These are phyloP conservation scores for Tieghemostelium lacteum DNA, from an alignment of 78 protist genomes.

Conservation along the genomic window DNA sequence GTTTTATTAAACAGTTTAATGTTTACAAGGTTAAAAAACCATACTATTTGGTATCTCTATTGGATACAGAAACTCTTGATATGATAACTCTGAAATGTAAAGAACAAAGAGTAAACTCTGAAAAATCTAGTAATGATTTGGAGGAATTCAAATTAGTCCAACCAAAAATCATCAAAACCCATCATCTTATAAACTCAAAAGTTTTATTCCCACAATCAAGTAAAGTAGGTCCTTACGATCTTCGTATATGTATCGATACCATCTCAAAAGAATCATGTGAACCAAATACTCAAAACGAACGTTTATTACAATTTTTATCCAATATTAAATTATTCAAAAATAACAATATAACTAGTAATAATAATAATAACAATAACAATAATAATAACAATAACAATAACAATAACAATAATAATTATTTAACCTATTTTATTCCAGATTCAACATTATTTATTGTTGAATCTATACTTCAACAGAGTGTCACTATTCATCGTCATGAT, in stretches of 20 bases:
- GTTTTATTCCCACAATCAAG: slow-evolving; percentile 50
- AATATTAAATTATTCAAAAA: slow-evolving; percentile 40
- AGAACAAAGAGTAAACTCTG: no score
- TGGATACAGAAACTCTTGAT: slow-evolving; percentile 73
- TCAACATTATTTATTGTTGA: slow-evolving; percentile 60
- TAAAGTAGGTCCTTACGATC: slow-evolving; percentile 35
- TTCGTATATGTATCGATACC: slow-evolving; percentile 44
- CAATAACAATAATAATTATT: no score
- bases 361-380: no score
- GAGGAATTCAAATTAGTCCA: slow-evolving; percentile 25
- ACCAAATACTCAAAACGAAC: slow-evolving; percentile 3
- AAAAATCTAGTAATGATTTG: background rate
- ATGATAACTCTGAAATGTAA: slow-evolving; percentile 36
- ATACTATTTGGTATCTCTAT: slow-evolving; percentile 17
- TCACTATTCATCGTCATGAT: slow-evolving; percentile 38
- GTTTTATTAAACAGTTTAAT: slow-evolving; percentile 2
- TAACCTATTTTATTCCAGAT: slow-evolving; percentile 52
- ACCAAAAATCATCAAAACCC: slow-evolving; percentile 35
- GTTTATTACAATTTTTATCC: slow-evolving; percentile 27
- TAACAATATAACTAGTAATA: slow-evolving; percentile 8
- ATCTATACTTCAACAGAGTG: slow-evolving; percentile 41
- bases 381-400: no score
- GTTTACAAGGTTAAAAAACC: slow-evolving; percentile 59
- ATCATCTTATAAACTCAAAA: slow-evolving; percentile 38
- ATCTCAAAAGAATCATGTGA: slow-evolving; percentile 11